phyloP scores from a whole-genome alignment of 768 basidiomycete genomes.

The Kwoniella dendrophila region DNA sequence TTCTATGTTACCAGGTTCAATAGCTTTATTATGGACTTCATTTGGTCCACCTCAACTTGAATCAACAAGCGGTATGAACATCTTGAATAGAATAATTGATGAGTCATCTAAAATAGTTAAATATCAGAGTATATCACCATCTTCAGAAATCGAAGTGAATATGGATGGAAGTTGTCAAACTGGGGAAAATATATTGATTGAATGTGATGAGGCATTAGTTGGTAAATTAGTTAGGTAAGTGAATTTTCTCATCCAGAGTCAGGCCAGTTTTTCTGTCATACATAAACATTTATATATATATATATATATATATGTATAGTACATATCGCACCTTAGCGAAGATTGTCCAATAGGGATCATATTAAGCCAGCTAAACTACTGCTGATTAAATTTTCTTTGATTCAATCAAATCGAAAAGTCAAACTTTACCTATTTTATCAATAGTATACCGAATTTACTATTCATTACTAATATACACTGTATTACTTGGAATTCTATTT shows the following conservation, averaged over 20 bases:
- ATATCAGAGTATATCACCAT: neutral
- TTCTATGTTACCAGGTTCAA: neutral
- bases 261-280: neutral
- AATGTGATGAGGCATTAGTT: neutral
- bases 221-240: conserved; percentile 1
- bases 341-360: neutral
- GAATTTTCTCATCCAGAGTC: neutral
- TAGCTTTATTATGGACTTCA: conserved; percentile 14
- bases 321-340: no score
- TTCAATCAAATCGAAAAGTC: neutral
- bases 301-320: neutral
- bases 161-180: neutral
- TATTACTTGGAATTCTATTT: neutral
- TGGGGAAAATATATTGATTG: neutral
- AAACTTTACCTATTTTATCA: conserved; percentile 2
- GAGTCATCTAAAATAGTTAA: neutral
- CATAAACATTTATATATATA: neutral
- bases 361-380: neutral
- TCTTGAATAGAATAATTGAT: neutral
- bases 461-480: neutral
- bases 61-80: neutral
- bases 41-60: conserved; percentile 3
- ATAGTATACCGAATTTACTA: conserved; percentile 4
- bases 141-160: neutral
- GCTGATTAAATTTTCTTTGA: neutral